Evolutionary conservation across 805 yeast species (phyloP).

Genomic region (Barnettozyma sp.): DNA sequence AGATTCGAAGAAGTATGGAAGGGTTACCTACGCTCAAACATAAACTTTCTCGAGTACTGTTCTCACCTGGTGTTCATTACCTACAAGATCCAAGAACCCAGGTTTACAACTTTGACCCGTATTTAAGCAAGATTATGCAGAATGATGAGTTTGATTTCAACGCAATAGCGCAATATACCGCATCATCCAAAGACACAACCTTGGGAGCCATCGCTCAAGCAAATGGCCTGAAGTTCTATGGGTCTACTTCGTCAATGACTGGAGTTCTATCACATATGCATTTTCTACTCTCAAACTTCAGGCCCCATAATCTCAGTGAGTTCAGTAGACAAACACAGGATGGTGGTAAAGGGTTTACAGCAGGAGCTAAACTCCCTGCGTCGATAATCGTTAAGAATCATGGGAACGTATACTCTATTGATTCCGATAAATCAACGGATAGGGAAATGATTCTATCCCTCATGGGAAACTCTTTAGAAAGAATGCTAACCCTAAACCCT

Average conservation of each 20-base stretch:
- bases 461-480: conserved; percentile 76
- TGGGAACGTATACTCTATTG: conserved; percentile 52
- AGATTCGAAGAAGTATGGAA: neutral
- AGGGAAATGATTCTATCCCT: conserved; percentile 61
- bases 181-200: conserved; percentile 58
- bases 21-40: conserved; percentile 51
- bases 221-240: conserved; percentile 38
- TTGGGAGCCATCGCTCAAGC: conserved; percentile 42
- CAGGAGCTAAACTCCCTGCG: conserved; percentile 45
- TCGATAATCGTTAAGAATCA: conserved; percentile 48
- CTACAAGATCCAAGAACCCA: conserved; percentile 72
- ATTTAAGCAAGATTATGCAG: conserved; percentile 50
- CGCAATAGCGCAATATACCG: conserved; percentile 47
- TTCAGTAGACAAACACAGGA: conserved; percentile 40
- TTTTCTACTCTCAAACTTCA: conserved; percentile 52
- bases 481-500: conserved; percentile 56
- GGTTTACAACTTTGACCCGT: conserved; percentile 61
- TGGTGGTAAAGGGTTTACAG: conserved; percentile 31
- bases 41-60: conserved; percentile 62
- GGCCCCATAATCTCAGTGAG: conserved; percentile 42
- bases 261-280: conserved; percentile 69
- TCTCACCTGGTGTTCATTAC: conserved; percentile 75
- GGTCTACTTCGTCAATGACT: conserved; percentile 90
- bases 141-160: conserved; percentile 62
- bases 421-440: conserved; percentile 61